Base-by-base conservation (phyloP, 2,329 filamentous ascomycete species). In the Neodidymelliopsis sp. region DNA sequence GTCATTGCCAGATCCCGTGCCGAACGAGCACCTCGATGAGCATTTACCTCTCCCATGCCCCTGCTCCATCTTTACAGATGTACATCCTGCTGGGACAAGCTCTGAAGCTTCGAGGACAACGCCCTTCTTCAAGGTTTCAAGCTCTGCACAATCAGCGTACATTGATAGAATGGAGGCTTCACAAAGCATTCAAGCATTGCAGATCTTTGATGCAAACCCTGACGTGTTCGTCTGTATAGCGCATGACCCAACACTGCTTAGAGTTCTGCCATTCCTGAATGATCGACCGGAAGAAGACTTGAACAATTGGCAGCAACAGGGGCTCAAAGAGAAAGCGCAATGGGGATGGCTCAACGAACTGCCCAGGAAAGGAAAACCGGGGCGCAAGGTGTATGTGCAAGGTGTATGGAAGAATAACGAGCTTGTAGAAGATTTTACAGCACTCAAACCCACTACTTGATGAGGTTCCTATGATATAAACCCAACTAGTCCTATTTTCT, bases 271-370 rank as follows among this genome's bases (percentile, higher is more conserved):
- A 3, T 49, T 53, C 12, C 19, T 53, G 22, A 52, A 52, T n/a
- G 47, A 52, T n/a, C 25, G 31, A 23, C 49, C 43, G 8, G 34
- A 49, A 1, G 34, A 31, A 16, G 18, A 48, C 23, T 10, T 49
- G 13, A 48, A 36, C 11, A 15, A 36, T 23, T 53, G 44, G 49
- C 19, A 53, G 15, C 23, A 33, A 10, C 24, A 34, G 18, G 46
- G 40, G 2, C 30, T 49, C 35, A 54, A 57, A 24, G 51, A 57
- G 41, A 54, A 50, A 18, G 45, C 48, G 25, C 51, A 47, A 22
- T 60, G 57, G 54, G 54, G 54, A 10, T 60, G 54, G 51, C 18
- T 60, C 24, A 57, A 57, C 24, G 54, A 57, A 37, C 22, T 30
- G 29, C 37, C 16, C n/a, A n/a, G n/a, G 13, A 29, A 9, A 29